Conservation (phyloP, 768 basidiomycete species). For the Pleurotus giganteus region DNA sequence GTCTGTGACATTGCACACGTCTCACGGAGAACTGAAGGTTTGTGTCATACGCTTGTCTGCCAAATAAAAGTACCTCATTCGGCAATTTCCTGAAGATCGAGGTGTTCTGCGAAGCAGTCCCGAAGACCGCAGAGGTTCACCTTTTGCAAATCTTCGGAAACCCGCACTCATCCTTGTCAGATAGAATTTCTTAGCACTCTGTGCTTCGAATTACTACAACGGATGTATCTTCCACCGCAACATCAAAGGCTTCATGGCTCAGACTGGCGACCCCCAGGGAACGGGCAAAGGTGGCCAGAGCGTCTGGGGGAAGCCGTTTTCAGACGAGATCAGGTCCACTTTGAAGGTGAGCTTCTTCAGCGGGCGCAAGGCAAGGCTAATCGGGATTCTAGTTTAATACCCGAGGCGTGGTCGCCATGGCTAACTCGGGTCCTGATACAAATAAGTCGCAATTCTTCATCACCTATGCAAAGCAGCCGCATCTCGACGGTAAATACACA, state of each 20-base stretch:
- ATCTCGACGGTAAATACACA: conserved; percentile 92
- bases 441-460: conserved; percentile 94
- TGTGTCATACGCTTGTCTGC: neutral
- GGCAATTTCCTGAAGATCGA: conserved; percentile 62
- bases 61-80: conserved; percentile 1
- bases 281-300: conserved; percentile 96
- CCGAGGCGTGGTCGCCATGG: conserved; percentile 96
- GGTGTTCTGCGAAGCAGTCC: conserved; percentile 95
- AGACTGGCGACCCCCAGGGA: conserved; percentile 87
- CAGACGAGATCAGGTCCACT: conserved; percentile 91
- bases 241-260: conserved; percentile 95
- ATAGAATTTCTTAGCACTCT: conserved; percentile 94
- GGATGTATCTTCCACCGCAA: conserved; percentile 88
- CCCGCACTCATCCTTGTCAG: conserved; percentile 10
- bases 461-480: conserved; percentile 89
- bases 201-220: conserved; percentile 87
- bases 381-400: conserved; percentile 74
- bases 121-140: conserved; percentile 87
- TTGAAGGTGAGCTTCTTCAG: conserved; percentile 62
- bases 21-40: conserved; percentile 96
- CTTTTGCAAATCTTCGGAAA: conserved; percentile 9
- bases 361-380: conserved; percentile 21
- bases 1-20: conserved; percentile 95
- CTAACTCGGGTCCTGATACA: conserved; percentile 90
- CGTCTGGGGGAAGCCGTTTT: conserved; percentile 91